Evolutionary conservation across 495 filamentous ascomycete genomes (phyloP), one percentile per base, ranked within the genome.

Genomic region (Xylaria nigripes): DNA sequence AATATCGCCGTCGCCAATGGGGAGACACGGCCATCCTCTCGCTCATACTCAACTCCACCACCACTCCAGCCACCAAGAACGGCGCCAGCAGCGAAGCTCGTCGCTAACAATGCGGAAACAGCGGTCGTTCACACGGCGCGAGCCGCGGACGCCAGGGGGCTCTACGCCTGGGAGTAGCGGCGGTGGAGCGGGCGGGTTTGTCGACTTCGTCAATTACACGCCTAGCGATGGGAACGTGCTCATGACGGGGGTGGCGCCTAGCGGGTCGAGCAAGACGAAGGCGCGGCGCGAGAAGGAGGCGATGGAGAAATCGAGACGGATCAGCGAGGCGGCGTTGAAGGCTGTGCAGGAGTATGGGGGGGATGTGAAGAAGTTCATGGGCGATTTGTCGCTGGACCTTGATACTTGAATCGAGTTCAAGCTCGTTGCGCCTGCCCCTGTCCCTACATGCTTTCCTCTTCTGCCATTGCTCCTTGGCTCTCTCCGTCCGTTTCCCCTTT

Each of bases 161-260:
- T 18, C 41, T 3, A 51, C 23, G 30, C n/a, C 45, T 38, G 54
- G 51, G 18, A 53, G 47, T 3, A 51, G 55, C 8, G 45, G 55
- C 8, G 45, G 66, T 19, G 57, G 64, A 29, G 48, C 63, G 15
- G 58, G 60, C 16, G 51, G 54, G 3, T 72, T 73, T 24, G 81
- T 86, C 38, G 83, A 82, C 1, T 98, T 98, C 62, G 88, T 95
- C 51, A 97, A 97, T 67, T 95, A 85, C 70, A 96, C 90, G n/a
- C 81, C 90, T 0, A 64, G 76, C 13, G 94, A 98, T 68, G 85
- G 81, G 65, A 73, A 77, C 32, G 82, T 84, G 65, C 88, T 98
- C 19, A 78, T 98, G 64, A 89, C 81, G 15, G 92, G 92, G 6
- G 93, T 98, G 9, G 93, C 93, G 48, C 93, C 93, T 13, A 87